phyloP scores from a whole-genome alignment of 805 yeast species.

The Saccharomycopsis sp. region DNA sequence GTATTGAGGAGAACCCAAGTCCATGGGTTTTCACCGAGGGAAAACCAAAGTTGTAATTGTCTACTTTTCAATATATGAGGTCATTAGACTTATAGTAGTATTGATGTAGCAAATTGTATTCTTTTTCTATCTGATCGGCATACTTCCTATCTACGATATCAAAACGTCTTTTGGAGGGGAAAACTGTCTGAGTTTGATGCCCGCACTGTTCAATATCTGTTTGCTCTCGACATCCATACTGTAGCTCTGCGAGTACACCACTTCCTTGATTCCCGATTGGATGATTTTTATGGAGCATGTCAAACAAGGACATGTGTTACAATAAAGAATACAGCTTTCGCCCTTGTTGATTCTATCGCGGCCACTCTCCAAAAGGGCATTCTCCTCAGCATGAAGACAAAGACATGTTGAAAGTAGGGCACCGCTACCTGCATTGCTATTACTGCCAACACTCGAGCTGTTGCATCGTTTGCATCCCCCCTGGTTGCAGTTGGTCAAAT shows the following conservation, averaged over 20 bases:
- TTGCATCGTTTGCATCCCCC: slow-evolving; percentile 96
- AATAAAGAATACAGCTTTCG: slow-evolving; percentile 57
- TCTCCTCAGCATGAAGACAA: slow-evolving; percentile 96
- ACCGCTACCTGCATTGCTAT: slow-evolving; percentile 33
- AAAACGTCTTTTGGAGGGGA: slow-evolving; percentile 30
- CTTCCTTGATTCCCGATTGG: slow-evolving; percentile 86
- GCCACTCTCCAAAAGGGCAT: slow-evolving; percentile 91
- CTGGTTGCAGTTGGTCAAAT: slow-evolving; percentile 79
- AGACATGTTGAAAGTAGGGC: slow-evolving; percentile 72
- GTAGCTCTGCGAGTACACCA: slow-evolving; percentile 86
- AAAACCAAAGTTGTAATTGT: neutral
- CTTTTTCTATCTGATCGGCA: no score
- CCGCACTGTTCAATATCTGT: slow-evolving; percentile 65
- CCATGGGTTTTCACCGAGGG: slow-evolving; percentile 11
- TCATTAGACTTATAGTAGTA: no score
- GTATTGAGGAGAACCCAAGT: slow-evolving; percentile 43
- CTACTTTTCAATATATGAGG: no score
- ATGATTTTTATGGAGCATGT: slow-evolving; percentile 95
- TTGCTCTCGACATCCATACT: slow-evolving; percentile 83
- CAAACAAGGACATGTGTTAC: slow-evolving; percentile 96
- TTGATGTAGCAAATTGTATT: no score
- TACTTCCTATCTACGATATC: neutral
- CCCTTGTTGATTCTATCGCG: slow-evolving; percentile 54
- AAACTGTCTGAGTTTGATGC: slow-evolving; percentile 61
- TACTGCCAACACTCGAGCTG: slow-evolving; percentile 40